Base-by-base conservation (phyloP, 2,329 filamentous ascomycete species). In the Ceratocystis cacaofunesta region DNA sequence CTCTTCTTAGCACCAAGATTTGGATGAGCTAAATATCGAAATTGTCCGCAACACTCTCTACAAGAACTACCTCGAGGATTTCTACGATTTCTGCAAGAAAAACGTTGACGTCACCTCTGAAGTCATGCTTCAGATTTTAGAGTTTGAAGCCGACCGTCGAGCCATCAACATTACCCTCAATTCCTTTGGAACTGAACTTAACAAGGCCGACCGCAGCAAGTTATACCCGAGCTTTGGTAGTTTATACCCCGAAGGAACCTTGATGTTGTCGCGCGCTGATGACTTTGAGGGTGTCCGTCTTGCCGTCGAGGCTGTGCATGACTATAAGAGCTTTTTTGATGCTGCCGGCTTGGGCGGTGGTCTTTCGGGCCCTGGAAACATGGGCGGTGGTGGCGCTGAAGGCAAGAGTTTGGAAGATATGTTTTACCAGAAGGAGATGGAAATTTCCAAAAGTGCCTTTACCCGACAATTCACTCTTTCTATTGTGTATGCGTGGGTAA, bases 341-440 rank as follows among this genome's bases (percentile, higher is more conserved):
- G 89, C 92, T 68, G 89, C 92, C 71, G 90, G 88, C 48, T 83
- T 92, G 58, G 85, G 86, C 43, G 85, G 88, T 46, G 85, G 86
- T 0, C 80, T 85, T 43, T 82, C 84, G 3, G 85, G 88, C 2
- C 83, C 90, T 36, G 90, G 90, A 58, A 95, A 95, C 76, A 90
- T 92, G 88, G 84, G 85, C 28, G 84, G 85, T 25, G 90, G 90
- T 44, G 80, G 83, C n/a, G 85, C 87, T 30, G 91, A 96, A 70
- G 88, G 89, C 61, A 91, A 89, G 78, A 96, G 92, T 71, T 76
- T 99, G 71, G 94, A 99, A 74, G 94, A 99, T 73, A 81, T 99
- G 79, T 99, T 99, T 78, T 99, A 99, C 75, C 90, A 96, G 76
- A 97, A 96, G 78, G 94, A 99, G 78, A 97, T 97, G 94, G 92